Conservation (phyloP, 2,329 filamentous ascomycete genomes). For the Lizonia empirigonia region DNA sequence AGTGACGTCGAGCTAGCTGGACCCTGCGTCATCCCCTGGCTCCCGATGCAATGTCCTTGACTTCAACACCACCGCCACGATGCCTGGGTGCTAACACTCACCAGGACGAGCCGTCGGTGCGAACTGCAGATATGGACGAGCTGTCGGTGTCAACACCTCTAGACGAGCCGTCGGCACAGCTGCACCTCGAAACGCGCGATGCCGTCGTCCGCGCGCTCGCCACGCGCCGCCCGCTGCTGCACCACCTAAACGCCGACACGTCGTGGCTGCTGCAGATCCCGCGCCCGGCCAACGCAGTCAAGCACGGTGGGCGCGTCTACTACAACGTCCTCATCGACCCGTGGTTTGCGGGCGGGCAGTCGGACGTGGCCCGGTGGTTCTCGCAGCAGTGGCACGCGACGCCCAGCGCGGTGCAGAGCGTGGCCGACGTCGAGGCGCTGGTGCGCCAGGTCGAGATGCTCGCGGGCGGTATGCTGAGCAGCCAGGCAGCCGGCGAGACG, state of each 20-base stretch:
- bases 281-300: conserved; percentile 53
- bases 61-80: conserved; percentile 6
- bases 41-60: conserved; percentile 8
- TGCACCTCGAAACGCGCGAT: conserved; percentile 52
- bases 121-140: too few species aligned
- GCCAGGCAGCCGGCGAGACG: conserved; percentile 23
- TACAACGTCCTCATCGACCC: conserved; percentile 71
- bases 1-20: too few species aligned
- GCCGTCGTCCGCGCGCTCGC: conserved; percentile 49
- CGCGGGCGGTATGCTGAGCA: conserved; percentile 37
- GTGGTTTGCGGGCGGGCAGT: conserved; percentile 67
- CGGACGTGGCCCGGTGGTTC: conserved; percentile 68
- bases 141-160: too few species aligned
- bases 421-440: conserved; percentile 61
- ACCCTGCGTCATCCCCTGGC: conserved; percentile 26
- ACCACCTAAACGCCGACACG: conserved; percentile 70
- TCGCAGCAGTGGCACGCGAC: conserved; percentile 67
- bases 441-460: conserved; percentile 58
- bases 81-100: conserved; percentile 12
- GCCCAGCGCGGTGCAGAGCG: conserved; percentile 59
- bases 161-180: conserved; percentile 47
- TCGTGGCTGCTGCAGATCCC: conserved; percentile 71
- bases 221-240: conserved; percentile 59
- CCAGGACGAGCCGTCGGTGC: too few species aligned
- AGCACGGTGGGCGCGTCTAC: conserved; percentile 55